These are phyloP conservation scores for Trichophyton schoenleinii DNA, from an alignment of 2,329 filamentous ascomycete species.

Conservation along the genomic window DNA sequence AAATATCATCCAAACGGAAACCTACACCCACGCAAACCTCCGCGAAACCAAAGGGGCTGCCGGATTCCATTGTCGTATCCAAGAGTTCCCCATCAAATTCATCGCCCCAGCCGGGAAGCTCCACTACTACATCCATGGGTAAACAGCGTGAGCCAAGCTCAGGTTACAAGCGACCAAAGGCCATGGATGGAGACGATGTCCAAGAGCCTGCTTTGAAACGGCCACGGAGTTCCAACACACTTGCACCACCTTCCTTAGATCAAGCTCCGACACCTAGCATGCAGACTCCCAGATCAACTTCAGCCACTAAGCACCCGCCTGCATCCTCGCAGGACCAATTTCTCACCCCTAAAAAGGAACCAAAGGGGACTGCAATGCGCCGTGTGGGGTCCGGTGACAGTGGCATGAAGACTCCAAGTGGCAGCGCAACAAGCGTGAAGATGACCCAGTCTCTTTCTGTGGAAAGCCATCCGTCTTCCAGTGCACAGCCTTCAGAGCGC, in stretches of 20 bases:
- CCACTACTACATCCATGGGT: conserved; percentile 10
- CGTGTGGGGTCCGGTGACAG: conserved; percentile 29
- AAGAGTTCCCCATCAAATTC: conserved; percentile 1
- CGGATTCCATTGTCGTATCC: conserved; percentile 11
- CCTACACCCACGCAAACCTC: conserved; percentile 17
- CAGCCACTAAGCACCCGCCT: conserved; percentile 24
- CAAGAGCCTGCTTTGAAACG: conserved; percentile 23
- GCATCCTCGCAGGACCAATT: conserved; percentile 20
- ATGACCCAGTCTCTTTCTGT: conserved; percentile 11
- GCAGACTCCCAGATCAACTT: conserved; percentile 23
- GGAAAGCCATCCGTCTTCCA: conserved; percentile 15
- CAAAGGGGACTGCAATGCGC: conserved; percentile 27
- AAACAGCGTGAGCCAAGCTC: conserved; percentile 12
- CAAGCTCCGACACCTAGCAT: conserved; percentile 26
- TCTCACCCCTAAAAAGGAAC: conserved; percentile 33
- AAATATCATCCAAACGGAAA: conserved; percentile 31
- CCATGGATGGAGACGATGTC: conserved; percentile 17
- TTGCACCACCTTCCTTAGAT: conserved; percentile 17
- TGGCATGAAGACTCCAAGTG: conserved; percentile 30
- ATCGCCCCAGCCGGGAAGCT: conserved; percentile 9
- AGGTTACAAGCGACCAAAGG: conserved; percentile 19
- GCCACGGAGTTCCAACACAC: conserved; percentile 21
- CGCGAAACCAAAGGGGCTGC: conserved; percentile 16
- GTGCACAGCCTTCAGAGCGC: conserved; percentile 24
- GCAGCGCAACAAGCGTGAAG: conserved; percentile 19